Base-by-base conservation (phyloP, 2,329 filamentous ascomycete genomes). In the Verticillium isaacii region DNA sequence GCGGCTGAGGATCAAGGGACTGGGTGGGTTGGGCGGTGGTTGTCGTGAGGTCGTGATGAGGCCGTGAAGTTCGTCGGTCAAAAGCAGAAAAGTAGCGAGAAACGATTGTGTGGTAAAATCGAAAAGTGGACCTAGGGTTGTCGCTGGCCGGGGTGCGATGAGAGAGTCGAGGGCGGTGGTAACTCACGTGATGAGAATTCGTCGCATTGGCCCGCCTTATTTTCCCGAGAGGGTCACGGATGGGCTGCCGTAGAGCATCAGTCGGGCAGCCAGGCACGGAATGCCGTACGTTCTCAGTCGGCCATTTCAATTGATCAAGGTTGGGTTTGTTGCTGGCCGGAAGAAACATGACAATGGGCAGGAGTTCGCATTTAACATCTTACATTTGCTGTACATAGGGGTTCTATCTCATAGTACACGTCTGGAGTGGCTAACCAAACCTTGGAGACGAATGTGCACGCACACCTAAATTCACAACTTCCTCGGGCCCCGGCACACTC, bases 21-120 rank as follows among this genome's bases (percentile, higher is more conserved):
- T 71, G 72, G 66, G 67, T 69, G 69, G 70, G 72, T 71, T 73
- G 71, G 63, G 64, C 72, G 67, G 69, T 68, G 65, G 66, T 91
- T 90, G 72, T 94, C 90, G 60, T 64, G 66, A 66, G 66, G 71
- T 68, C 68, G 66, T 64, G 45, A 52, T 52, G 45, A 52, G 45
- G 45, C 45, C 45, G 45, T 52, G 45, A 52, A 52, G 19, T 52
- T 70, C 67, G 65, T 64, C 59, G 69, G 57, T 50, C 57, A 34
- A 11, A 9, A 23, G 39, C 54, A 56, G 29, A 32, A 56, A 56
- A 56, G 54, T 14, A 52, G 9, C 25, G 25, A 55, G 23, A 25
- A 52, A 56, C 29, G 36, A 19, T 58, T 37, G 2, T 12, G 23
- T 57, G 23, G 55, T 41, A 62, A 61, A 57, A 59, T 60, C 37